Evolutionary conservation across 106 monocot genomes (phyloP).

Genomic region (Posidonia australis): DNA sequence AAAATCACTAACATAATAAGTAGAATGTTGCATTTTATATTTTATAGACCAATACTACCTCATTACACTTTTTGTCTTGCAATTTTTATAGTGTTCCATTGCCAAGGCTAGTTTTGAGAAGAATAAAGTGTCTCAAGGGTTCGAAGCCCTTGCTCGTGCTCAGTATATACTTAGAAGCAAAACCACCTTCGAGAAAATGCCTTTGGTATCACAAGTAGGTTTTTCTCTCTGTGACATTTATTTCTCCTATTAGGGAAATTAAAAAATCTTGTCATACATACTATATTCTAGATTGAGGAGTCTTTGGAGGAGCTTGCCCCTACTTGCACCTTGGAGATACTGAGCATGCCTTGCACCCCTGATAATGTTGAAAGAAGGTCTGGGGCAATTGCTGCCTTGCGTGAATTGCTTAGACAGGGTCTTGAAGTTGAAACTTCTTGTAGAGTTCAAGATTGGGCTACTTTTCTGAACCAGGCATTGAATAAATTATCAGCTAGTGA

Average conservation of each 20-base stretch:
- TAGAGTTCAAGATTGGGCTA: constrained; percentile 87
- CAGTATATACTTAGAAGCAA: constrained; percentile 76
- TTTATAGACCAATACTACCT: background rate
- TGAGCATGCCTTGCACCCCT: constrained; percentile 51
- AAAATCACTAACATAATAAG: background rate
- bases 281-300: constrained; percentile 79
- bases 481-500: constrained; percentile 58
- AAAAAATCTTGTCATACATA: constrained; percentile 12
- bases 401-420: constrained; percentile 87
- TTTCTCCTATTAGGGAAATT: background rate
- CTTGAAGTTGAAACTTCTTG: constrained; percentile 80
- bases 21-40: no score
- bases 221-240: background rate
- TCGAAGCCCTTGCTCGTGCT: constrained; percentile 95
- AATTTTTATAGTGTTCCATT: constrained; percentile 65
- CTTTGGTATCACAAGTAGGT: constrained; percentile 69
- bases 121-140: constrained; percentile 77
- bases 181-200: constrained; percentile 51
- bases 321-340: constrained; percentile 78
- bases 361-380: constrained; percentile 65
- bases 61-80: background rate
- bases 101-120: constrained; percentile 84
- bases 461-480: constrained; percentile 66
- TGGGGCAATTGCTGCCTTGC: constrained; percentile 71
- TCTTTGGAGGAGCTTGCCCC: constrained; percentile 96